phyloP scores from a whole-genome alignment of 1,284 basidiomycete genomes.

The Pterulicium gracile region DNA sequence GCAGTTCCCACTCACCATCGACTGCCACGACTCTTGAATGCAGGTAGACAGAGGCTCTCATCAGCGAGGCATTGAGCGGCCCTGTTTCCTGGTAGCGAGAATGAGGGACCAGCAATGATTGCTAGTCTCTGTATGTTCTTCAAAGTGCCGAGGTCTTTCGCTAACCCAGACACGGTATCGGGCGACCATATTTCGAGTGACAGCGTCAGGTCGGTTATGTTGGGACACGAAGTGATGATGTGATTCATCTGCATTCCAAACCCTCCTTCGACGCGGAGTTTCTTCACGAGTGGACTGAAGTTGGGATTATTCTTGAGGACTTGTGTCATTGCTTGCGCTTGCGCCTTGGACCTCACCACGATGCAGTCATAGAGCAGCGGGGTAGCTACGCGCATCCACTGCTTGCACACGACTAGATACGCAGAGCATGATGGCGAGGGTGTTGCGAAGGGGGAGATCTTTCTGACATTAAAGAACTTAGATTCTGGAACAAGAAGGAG shows the following conservation, averaged over 20 bases:
- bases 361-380: constrained; percentile 16
- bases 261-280: constrained; percentile 18
- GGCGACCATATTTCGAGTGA: constrained; percentile 12
- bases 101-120: no score
- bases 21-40: no score
- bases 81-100: no score
- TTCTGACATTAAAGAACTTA: neutral
- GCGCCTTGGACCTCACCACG: constrained; percentile 16
- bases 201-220: constrained; percentile 14
- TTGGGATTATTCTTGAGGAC: constrained; percentile 11
- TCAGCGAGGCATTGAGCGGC: no score
- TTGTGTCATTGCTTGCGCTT: constrained; percentile 14
- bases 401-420: neutral
- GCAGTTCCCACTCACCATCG: no score
- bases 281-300: constrained; percentile 15
- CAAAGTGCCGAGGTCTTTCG: neutral
- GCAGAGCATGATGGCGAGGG: neutral
- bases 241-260: constrained; percentile 12
- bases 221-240: constrained; percentile 10
- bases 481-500: neutral
- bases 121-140: neutral
- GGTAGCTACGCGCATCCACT: constrained; percentile 11
- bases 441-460: neutral
- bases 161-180: constrained; percentile 13
- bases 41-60: no score